Percentiles rank a stretch among this genome's conserved stretches.
Evolutionary conservation across 352 stramenopile species (phyloP).

Genomic region (Pythium scleroteichum): DNA sequence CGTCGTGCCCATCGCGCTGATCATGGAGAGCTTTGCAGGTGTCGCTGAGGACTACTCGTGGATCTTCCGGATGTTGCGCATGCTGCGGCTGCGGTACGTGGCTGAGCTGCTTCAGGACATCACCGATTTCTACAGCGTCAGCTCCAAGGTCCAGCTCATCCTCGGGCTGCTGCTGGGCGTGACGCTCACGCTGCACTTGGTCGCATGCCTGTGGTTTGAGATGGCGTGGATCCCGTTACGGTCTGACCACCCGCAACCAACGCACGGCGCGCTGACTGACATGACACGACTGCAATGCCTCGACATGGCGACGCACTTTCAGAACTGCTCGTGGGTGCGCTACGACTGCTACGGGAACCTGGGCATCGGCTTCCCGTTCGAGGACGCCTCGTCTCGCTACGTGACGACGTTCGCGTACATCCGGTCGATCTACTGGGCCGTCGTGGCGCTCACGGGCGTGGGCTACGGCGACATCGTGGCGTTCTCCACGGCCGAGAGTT

Average conservation of each 20-base stretch:
- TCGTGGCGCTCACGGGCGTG: constrained; percentile 68
- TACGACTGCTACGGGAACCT: constrained; percentile 76
- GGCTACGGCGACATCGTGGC: constrained; percentile 78
- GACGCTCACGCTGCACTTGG: constrained; percentile 56
- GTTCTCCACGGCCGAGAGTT: constrained; percentile 70
- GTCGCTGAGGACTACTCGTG: constrained; percentile 35
- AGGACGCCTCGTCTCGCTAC: constrained; percentile 44
- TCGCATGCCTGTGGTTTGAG: constrained; percentile 71
- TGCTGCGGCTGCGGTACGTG: constrained; percentile 51
- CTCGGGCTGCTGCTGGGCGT: constrained; percentile 51
- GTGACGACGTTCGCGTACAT: constrained; percentile 60
- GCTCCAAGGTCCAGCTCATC: constrained; percentile 59
- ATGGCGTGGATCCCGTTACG: constrained; percentile 51
- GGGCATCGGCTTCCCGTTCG: constrained; percentile 43
- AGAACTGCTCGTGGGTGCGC: constrained; percentile 73
- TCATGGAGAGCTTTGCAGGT: constrained; percentile 43
- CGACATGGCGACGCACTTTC: constrained; percentile 44
- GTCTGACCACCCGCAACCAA: constrained; percentile 1
- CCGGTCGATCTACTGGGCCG: constrained; percentile 73
- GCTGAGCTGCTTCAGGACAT: constrained; percentile 47
- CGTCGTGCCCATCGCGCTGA: constrained; percentile 43
- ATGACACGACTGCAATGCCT: constrained; percentile 45
- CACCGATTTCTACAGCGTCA: constrained; percentile 59
- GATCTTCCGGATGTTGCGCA: constrained; percentile 44
- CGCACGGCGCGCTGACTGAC: constrained; percentile 15